A percentile compares a stretch with the other conserved stretches of the same genome.
Conservation (phyloP, 805 yeast genomes). For the Candida parachauliodes region DNA sequence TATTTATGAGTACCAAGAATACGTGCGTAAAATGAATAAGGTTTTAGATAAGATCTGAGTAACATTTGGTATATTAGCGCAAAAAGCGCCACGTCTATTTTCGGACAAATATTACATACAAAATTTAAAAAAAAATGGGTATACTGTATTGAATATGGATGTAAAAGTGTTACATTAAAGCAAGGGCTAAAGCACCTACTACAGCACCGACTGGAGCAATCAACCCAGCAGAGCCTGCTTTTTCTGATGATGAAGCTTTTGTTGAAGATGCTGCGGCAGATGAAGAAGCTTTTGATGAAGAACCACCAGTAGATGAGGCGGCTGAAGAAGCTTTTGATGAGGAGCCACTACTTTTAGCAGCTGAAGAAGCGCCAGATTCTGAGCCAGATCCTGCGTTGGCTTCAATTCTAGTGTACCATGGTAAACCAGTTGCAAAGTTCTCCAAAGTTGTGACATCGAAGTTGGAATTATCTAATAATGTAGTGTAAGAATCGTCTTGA, state of each 20-base stretch:
- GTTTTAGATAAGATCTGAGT: no score
- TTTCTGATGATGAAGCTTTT: slow-evolving; percentile 3
- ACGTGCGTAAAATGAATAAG: no score
- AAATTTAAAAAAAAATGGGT: no score
- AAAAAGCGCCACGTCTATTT: no score
- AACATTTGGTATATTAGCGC: no score
- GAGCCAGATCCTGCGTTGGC: slow-evolving; percentile 10
- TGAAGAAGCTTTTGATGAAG: slow-evolving; percentile 6
- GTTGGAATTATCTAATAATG: slow-evolving; percentile 25
- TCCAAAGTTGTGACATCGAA: slow-evolving; percentile 22
- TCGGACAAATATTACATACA: no score
- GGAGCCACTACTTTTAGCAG: neutral
- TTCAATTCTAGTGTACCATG: slow-evolving; percentile 32
- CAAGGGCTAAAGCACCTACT: slow-evolving; percentile 33
- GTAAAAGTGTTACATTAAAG: slow-evolving; percentile 20
- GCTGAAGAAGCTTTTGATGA: neutral
- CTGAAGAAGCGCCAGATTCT: neutral
- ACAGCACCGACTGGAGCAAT: slow-evolving; percentile 25
- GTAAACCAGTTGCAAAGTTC: slow-evolving; percentile 32
- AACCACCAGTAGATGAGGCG: neutral
- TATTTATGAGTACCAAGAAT: no score
- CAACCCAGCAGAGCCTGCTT: slow-evolving; percentile 6
- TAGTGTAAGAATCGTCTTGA: slow-evolving; percentile 36
- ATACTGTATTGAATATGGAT: neutral
- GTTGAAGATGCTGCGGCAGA: slow-evolving; percentile 5